Percentiles rank a stretch among this genome's conserved stretches.
phyloP scores from a whole-genome alignment of 345 rosid species.

The Moringa oleifera region DNA sequence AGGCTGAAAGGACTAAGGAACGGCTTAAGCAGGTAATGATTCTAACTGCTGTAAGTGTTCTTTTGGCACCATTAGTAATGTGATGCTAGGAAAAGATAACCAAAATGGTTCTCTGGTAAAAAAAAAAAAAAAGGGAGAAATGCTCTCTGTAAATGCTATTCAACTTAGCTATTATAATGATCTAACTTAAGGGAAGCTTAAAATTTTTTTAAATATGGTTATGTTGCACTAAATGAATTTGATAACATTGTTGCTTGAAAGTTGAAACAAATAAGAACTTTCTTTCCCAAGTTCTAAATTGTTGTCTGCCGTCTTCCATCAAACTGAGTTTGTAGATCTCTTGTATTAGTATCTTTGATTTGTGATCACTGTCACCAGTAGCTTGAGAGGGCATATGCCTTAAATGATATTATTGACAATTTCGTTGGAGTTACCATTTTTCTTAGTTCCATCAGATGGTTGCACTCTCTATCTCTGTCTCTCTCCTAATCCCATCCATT shows the following conservation, averaged over 20 bases:
- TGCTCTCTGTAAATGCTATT: not conserved
- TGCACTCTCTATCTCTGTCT: not conserved
- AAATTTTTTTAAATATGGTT: not conserved
- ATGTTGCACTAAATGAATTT: not conserved
- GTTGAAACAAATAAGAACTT: not conserved
- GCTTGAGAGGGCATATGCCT: too few relatives aligned
- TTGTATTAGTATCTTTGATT: too few relatives aligned
- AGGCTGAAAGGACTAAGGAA: conserved; percentile 67
- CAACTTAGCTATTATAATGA: conserved; percentile 1
- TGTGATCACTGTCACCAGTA: too few relatives aligned
- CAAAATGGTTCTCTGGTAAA: too few relatives aligned
- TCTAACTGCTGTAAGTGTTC: not conserved
- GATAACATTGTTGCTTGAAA: not conserved
- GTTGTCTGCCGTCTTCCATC: too few relatives aligned
- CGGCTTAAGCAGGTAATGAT: conserved; percentile 55
- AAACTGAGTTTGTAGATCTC: too few relatives aligned
- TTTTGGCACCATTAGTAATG: not conserved
- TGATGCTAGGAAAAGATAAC: conserved; percentile 4
- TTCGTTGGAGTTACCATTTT: not conserved
- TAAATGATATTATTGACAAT: too few relatives aligned
- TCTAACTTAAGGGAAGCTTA: conserved; percentile 1
- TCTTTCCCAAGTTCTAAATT: too few relatives aligned
- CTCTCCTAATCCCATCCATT: too few relatives aligned
- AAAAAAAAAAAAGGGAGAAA: too few relatives aligned
- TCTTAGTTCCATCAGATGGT: not conserved